Conservation (phyloP, 371 early-diverging fungal genomes). For the Basidiobolus meristosporus region DNA sequence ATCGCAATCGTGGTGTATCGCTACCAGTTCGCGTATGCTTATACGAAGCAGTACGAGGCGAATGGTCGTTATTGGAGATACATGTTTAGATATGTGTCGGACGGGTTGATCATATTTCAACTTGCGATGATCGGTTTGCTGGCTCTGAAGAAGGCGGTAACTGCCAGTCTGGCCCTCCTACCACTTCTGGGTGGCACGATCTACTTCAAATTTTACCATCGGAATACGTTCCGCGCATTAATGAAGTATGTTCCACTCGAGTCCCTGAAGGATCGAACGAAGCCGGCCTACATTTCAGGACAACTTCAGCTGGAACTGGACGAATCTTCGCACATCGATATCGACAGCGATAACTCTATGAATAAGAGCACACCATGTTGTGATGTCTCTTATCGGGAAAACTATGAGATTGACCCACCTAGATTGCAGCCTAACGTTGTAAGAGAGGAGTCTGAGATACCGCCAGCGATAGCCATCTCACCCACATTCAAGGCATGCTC, state of each 20-base stretch:
- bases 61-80: constrained; percentile 56
- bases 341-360: too few species aligned
- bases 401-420: too few species aligned
- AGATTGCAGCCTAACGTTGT: too few species aligned
- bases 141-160: constrained; percentile 31
- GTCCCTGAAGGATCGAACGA: constrained; percentile 4
- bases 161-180: constrained; percentile 16
- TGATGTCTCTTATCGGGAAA: too few species aligned
- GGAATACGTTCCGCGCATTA: too few species aligned
- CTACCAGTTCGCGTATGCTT: constrained; percentile 61
- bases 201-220: constrained; percentile 27
- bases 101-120: constrained; percentile 69
- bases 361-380: too few species aligned
- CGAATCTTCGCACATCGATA: too few species aligned
- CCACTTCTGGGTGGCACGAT: constrained; percentile 27
- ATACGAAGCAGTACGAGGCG: constrained; percentile 67
- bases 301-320: too few species aligned
- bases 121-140: constrained; percentile 59
- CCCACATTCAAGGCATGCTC: too few species aligned
- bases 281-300: too few species aligned
- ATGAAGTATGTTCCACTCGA: constrained; percentile 21
- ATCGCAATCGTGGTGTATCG: constrained; percentile 58
- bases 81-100: constrained; percentile 53
- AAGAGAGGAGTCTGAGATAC: too few species aligned
- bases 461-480: too few species aligned